Percentiles rank a stretch among this genome's conserved stretches.
Conservation (phyloP, 768 basidiomycete species). For the Trametes maxima region DNA sequence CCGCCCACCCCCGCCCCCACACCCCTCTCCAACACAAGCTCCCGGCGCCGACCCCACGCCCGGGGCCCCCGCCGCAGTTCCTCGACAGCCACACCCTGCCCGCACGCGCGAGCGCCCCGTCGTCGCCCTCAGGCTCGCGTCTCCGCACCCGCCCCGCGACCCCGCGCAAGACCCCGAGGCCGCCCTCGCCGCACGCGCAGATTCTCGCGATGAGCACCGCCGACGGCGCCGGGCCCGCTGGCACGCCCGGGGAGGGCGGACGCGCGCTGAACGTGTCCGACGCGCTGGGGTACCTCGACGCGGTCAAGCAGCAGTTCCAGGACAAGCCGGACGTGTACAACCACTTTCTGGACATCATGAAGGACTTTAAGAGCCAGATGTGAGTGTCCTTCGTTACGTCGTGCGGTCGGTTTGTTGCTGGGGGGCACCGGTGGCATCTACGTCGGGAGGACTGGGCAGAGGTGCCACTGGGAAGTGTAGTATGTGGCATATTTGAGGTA, state of each 20-base stretch:
- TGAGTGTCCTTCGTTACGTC: constrained; percentile 45
- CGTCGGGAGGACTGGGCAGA: not conserved
- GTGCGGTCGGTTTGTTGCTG: not conserved
- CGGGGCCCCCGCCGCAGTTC: constrained; percentile 18
- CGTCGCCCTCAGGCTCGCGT: constrained; percentile 18
- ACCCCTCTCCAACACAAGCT: constrained; percentile 14
- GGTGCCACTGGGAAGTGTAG: not conserved
- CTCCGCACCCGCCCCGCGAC: not conserved
- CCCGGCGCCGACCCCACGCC: constrained; percentile 20
- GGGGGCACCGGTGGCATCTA: not conserved
- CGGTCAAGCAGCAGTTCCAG: constrained; percentile 89
- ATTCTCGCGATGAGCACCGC: constrained; percentile 9
- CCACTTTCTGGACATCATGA: constrained; percentile 95
- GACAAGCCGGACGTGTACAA: constrained; percentile 95
- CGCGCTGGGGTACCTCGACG: constrained; percentile 91
- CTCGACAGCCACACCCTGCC: constrained; percentile 10
- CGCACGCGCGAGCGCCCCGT: constrained; percentile 14
- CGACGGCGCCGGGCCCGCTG: constrained; percentile 19
- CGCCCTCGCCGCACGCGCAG: constrained; percentile 21
- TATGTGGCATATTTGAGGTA: no score
- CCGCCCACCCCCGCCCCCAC: constrained; percentile 6
- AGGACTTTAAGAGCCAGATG: constrained; percentile 97
- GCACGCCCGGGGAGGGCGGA: constrained; percentile 16
- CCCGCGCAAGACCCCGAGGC: constrained; percentile 14
- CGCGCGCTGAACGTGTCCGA: constrained; percentile 89